Conservation (phyloP, 2,329 filamentous ascomycete species). For the Phaeoacremonium minimum region DNA sequence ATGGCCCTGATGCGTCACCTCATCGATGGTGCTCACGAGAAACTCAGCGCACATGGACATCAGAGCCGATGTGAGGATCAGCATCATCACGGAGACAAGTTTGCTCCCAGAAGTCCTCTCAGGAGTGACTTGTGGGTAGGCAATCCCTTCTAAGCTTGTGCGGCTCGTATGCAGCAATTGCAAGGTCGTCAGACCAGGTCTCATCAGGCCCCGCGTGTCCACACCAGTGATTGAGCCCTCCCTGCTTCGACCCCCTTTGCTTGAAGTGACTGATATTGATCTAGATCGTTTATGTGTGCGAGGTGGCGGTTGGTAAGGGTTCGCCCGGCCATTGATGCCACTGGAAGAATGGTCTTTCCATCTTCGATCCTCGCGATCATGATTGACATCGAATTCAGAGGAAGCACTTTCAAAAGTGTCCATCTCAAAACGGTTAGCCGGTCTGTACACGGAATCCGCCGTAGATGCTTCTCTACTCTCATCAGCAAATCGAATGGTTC, state of each 20-base stretch:
- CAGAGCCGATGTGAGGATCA: slow-evolving; percentile 59
- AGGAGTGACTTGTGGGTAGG: neutral
- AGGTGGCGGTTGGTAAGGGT: neutral
- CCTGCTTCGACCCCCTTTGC: neutral
- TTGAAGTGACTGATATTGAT: neutral
- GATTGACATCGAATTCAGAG: neutral
- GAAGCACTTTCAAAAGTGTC: neutral
- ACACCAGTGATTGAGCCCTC: neutral
- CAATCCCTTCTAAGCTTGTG: neutral
- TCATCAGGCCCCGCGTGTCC: neutral
- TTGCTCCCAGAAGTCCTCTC: neutral
- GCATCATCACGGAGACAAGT: slow-evolving; percentile 46
- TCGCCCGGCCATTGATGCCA: neutral
- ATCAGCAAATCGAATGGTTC: neutral
- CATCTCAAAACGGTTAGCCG: neutral
- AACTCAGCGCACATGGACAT: slow-evolving; percentile 67
- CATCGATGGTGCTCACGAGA: slow-evolving; percentile 62
- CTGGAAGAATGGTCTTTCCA: neutral
- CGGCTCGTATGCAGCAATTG: neutral
- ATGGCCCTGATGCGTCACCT: slow-evolving; percentile 49
- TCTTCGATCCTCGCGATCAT: neutral
- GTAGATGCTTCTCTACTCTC: neutral
- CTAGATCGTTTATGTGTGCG: neutral
- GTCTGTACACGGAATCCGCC: neutral
- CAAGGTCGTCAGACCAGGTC: neutral